Base-by-base conservation (phyloP, 345 rosid genomes). In the Euclidium syriacum region DNA sequence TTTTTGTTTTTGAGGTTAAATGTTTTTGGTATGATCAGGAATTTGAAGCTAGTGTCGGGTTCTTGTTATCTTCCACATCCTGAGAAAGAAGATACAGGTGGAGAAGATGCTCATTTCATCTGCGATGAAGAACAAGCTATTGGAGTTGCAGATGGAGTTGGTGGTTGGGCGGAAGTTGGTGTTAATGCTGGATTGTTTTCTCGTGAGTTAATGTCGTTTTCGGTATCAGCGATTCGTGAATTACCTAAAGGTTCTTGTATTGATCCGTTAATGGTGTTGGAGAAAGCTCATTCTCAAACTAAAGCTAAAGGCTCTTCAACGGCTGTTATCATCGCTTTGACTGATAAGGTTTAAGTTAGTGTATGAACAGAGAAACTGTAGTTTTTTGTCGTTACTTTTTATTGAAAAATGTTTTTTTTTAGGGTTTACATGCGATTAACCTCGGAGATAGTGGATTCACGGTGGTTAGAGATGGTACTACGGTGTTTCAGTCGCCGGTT, bases 121-220 rank as follows among this genome's bases (percentile, higher is more conserved):
- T 85, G 95, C 59, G 64, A 41, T 25, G 85, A 83, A 48, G 86
- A 83, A 36, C 90, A 94, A 73, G 91, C 83, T 41, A 73, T 94
- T 30, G 99, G 99, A 51, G 88, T 94, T 68, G 99, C 99, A 22
- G 99, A 94, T 81, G 99, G 99, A 10, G 99, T 90, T 50, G 99
- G 99, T 22, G 99, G 99, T 49, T 94, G 99, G 99, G 99, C 97
- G 5, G 97, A 94, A 62, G 87, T 81, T 76, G 99, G 97, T 52
- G 65, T 94, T 62, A 82, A 94, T 73, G 71, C 99, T 1, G 99
- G 97, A 41, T 16, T 59, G 43, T 94, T 75, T 68, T 75, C 99
- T 42, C 87, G 91, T 66, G 91, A 90, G 64, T 88, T 94, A 24
- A 94, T 94, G 95, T 77, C 83, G 33, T 70, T 87, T 85, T 80